phyloP scores from a whole-genome alignment of 345 rosid genomes.

The Dovyalis caffra region DNA sequence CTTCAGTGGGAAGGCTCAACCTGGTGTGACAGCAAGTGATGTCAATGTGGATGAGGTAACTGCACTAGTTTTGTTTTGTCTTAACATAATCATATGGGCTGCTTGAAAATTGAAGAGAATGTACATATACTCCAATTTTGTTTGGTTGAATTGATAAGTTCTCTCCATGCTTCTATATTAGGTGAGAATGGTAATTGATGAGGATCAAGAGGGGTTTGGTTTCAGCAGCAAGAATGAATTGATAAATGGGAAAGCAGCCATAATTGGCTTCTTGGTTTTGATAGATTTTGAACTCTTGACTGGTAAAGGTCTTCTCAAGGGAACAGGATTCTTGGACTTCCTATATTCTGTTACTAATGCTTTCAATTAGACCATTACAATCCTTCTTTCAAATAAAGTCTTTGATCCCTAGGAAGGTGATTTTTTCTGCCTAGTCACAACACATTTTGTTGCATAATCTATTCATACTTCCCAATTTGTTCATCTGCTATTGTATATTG shows the following conservation, averaged over 20 bases:
- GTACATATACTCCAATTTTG: background rate
- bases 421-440: background rate
- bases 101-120: background rate
- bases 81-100: background rate
- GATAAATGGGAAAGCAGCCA: slow-evolving; percentile 91
- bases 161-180: slow-evolving; percentile 23
- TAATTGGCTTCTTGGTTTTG: slow-evolving; percentile 78
- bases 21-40: slow-evolving; percentile 77
- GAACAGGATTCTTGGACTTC: slow-evolving; percentile 91
- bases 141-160: background rate
- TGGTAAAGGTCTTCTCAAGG: slow-evolving; percentile 88
- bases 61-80: background rate
- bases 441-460: background rate
- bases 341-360: slow-evolving; percentile 63
- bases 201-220: slow-evolving; percentile 67
- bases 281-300: slow-evolving; percentile 93
- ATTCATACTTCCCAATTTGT: background rate
- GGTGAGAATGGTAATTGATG: slow-evolving; percentile 95
- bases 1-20: slow-evolving; percentile 91
- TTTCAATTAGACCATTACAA: slow-evolving; percentile 48
- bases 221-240: slow-evolving; percentile 71
- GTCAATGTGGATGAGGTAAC: slow-evolving; percentile 91
- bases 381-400: slow-evolving; percentile 7
- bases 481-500: slow-evolving; percentile 8
- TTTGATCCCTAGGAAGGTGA: slow-evolving; percentile 7